Percentiles rank a stretch among this genome's conserved stretches.
phyloP scores from a whole-genome alignment of 2,329 filamentous ascomycete genomes.

The Microcyclosporella mali region DNA sequence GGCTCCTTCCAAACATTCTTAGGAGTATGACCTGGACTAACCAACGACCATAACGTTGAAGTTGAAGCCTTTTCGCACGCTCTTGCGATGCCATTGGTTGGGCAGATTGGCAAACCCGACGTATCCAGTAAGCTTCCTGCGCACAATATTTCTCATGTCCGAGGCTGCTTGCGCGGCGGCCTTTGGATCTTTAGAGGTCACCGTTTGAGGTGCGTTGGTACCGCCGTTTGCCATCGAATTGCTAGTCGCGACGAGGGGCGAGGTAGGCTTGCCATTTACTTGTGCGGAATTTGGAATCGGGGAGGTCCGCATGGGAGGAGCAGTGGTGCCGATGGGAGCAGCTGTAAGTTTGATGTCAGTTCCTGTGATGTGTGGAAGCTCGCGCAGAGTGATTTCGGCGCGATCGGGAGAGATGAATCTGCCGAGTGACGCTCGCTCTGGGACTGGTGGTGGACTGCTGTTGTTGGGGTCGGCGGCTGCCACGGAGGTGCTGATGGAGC shows the following conservation, averaged over 20 bases:
- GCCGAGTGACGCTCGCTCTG: conserved; percentile 18
- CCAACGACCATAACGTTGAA: conserved; percentile 99
- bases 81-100: conserved; percentile 99
- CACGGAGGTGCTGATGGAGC: conserved; percentile 10
- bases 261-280: conserved; percentile 48
- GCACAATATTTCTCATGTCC: conserved; percentile 85
- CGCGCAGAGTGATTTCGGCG: conserved; percentile 18
- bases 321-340: conserved; percentile 38
- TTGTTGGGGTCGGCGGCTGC: conserved; percentile 8
- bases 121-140: conserved; percentile 95
- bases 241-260: conserved; percentile 53
- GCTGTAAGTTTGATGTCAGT: conserved; percentile 30
- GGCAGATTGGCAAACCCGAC: conserved; percentile 98
- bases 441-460: conserved; percentile 14
- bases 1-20: conserved; percentile 2
- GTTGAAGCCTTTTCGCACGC: conserved; percentile 99
- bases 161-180: conserved; percentile 43
- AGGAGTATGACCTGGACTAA: conserved; percentile 48
- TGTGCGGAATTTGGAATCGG: conserved; percentile 37
- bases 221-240: conserved; percentile 50
- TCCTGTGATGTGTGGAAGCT: conserved; percentile 7
- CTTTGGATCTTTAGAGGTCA: conserved; percentile 61
- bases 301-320: conserved; percentile 43
- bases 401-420: conserved; percentile 20
- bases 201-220: conserved; percentile 49